Percentiles rank a stretch among this genome's conserved stretches.
Conservation (phyloP, 2,329 filamentous ascomycete species). For the Ceratocystis lukuohia region DNA sequence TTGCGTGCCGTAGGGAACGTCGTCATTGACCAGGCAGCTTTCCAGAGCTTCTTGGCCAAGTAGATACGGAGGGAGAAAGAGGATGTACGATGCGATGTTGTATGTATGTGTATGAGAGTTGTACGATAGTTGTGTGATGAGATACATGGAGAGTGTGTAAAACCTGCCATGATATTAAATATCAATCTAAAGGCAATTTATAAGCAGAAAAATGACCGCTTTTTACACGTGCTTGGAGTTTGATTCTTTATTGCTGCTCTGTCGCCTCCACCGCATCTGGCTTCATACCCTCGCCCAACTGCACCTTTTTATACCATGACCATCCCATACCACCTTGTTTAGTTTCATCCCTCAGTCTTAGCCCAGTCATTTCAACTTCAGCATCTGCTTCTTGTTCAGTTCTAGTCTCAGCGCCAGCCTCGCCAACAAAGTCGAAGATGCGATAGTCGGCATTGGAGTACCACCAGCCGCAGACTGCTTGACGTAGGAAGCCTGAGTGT, state of each 20-base stretch:
- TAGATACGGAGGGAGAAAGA: conserved; percentile 26
- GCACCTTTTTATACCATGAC: conserved; percentile 27
- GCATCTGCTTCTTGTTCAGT: conserved; percentile 4
- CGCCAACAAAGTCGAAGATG: conserved; percentile 40
- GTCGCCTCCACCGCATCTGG: not conserved
- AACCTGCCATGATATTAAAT: not conserved
- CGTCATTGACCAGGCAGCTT: conserved; percentile 89
- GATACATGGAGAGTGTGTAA: conserved; percentile 9
- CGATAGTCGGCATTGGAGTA: conserved; percentile 53
- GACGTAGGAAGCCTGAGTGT: conserved; percentile 50
- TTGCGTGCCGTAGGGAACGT: conserved; percentile 77
- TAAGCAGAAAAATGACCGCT: not conserved
- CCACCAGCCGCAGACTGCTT: conserved; percentile 40
- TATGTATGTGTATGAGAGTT: conserved; percentile 9
- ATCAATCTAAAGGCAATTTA: conserved; percentile 2
- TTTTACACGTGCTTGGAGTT: not conserved
- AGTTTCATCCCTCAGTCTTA: conserved; percentile 36
- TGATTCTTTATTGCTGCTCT: not conserved
- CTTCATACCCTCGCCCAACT: conserved; percentile 15
- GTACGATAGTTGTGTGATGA: conserved; percentile 13
- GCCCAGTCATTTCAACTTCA: conserved; percentile 24
- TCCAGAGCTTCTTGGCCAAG: conserved; percentile 85
- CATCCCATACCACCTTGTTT: conserved; percentile 28
- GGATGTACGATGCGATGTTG: not conserved
- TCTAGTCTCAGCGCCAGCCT: not conserved